These are phyloP conservation scores for Sistotremastrum niveocremeum DNA, from an alignment of 768 basidiomycete species.

Conservation along the genomic window DNA sequence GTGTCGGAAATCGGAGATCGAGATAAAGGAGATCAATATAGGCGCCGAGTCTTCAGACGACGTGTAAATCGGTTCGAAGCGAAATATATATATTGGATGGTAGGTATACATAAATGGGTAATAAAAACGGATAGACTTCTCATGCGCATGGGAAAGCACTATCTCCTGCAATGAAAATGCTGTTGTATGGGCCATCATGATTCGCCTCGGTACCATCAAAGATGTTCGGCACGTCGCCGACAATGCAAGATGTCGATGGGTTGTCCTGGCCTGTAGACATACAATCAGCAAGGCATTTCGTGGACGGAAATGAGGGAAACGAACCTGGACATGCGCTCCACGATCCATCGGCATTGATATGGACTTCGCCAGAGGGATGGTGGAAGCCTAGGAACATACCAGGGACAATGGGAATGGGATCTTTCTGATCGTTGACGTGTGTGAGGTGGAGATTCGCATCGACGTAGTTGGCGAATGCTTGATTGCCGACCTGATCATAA, in stretches of 20 bases:
- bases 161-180: conserved; percentile 8
- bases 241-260: conserved; percentile 31
- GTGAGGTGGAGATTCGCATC: conserved; percentile 4
- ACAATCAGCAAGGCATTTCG: conserved; percentile 4
- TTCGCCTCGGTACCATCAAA: conserved; percentile 27
- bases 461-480: conserved; percentile 12
- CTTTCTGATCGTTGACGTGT: conserved; percentile 5
- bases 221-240: conserved; percentile 39
- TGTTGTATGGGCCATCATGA: conserved; percentile 36
- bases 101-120: no score
- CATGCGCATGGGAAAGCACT: no score
- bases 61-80: no score
- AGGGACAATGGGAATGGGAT: conserved; percentile 4
- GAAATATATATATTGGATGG: no score
- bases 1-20: no score
- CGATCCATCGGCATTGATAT: conserved; percentile 24
- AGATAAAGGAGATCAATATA: no score
- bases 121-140: no score
- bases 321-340: conserved; percentile 46
- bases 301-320: conserved; percentile 8
- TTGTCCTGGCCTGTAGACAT: conserved; percentile 43
- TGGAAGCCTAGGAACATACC: conserved; percentile 6
- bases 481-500: conserved; percentile 4
- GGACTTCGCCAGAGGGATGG: conserved; percentile 21
- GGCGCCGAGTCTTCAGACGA: no score